Evolutionary conservation across 2,329 filamentous ascomycete species (phyloP).

Genomic region (Blastomyces percursus): DNA sequence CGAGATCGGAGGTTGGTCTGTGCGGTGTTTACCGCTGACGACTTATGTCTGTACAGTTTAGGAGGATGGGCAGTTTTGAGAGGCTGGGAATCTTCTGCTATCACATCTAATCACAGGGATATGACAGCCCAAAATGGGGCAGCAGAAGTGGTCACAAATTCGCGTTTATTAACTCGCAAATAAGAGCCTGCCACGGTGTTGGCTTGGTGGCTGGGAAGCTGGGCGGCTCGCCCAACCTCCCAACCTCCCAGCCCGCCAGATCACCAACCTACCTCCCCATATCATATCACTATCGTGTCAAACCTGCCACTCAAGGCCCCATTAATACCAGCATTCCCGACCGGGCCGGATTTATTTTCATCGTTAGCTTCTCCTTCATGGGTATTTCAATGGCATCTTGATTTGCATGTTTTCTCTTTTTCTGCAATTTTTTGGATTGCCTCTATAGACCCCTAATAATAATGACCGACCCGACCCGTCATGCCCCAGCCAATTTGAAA

Average conservation of each 20-base stretch:
- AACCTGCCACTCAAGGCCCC: neutral
- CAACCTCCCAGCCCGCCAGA: conserved; percentile 1
- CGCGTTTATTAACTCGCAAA: conserved; percentile 2
- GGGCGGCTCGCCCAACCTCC: neutral
- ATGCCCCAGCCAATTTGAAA: conserved; percentile 25
- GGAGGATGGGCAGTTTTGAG: neutral
- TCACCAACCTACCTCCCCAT: conserved; percentile 8
- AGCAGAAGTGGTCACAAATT: neutral
- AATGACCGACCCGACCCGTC: conserved; percentile 17
- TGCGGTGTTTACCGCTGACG: neutral
- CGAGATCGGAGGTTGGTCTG: neutral
- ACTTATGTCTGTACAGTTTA: neutral
- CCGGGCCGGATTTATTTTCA: neutral
- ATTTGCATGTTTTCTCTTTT: neutral
- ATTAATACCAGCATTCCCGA: conserved; percentile 4
- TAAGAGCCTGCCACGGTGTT: conserved; percentile 7
- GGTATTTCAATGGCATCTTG: neutral
- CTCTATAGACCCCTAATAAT: conserved; percentile 13
- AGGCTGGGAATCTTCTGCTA: neutral
- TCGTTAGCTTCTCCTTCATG: neutral
- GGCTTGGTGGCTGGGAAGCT: conserved; percentile 4
- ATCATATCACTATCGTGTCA: neutral
- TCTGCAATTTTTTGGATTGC: neutral
- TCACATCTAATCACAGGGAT: neutral
- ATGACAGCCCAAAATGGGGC: neutral